Evolutionary conservation across 179 eudicot species (phyloP).

Genomic region (Vitellaria paradoxa): DNA sequence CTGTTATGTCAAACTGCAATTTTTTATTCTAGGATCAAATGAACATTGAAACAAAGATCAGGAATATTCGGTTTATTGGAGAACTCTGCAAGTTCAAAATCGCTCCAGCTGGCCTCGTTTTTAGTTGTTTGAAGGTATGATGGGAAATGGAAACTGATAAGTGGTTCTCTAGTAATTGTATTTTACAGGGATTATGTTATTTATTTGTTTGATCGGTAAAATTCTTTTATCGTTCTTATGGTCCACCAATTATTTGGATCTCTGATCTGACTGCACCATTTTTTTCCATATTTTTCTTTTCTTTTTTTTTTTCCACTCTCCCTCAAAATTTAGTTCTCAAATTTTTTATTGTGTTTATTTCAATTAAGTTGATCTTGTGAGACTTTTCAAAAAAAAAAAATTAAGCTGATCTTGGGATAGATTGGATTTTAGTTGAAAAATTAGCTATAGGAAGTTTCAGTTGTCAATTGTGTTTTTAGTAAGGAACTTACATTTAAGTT

Average conservation of each 20-base stretch:
- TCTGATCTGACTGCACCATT: too few species aligned
- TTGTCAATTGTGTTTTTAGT: neutral
- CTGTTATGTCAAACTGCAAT: neutral
- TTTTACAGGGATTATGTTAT: neutral
- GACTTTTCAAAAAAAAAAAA: neutral
- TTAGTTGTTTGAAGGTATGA: constrained; percentile 87
- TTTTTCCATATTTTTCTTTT: neutral
- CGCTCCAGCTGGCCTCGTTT: constrained; percentile 79
- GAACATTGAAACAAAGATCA: constrained; percentile 94
- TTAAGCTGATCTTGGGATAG: neutral
- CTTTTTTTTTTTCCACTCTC: neutral
- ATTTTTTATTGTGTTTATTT: too few species aligned
- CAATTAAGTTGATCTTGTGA: too few species aligned
- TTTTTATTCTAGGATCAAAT: constrained; percentile 77
- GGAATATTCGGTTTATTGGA: constrained; percentile 94
- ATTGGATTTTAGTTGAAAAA: neutral
- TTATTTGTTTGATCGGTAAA: neutral
- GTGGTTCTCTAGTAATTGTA: neutral
- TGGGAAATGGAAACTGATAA: neutral
- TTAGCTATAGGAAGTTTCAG: neutral
- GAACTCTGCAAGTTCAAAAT: constrained; percentile 94
- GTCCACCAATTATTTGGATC: neutral
- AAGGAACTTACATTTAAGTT: neutral
- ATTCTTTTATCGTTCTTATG: too few species aligned
- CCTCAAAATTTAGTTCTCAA: too few species aligned